Evolutionary conservation across 345 rosid species (phyloP), one percentile per base, ranked within the genome.

Genomic region (Rhizophora apiculata): DNA sequence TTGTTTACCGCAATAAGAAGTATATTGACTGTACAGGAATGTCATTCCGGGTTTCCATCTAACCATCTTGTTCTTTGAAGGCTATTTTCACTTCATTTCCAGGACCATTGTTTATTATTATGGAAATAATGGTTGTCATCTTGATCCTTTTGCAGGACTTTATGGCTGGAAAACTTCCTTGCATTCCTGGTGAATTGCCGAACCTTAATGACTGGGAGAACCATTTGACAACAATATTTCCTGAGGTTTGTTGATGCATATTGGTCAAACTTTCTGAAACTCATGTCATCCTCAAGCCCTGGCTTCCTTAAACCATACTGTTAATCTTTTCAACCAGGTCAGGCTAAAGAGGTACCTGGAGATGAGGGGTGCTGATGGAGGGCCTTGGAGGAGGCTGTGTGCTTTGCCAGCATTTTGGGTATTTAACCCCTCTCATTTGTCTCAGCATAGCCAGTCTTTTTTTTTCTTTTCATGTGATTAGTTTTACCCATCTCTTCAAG

Each of bases 311-410:
- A 76, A 18, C 59, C 60, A 56, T 51, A 52, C 57, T 26, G 32
- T 55, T 58, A 34, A 20, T 75, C 57, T 43, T 73, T 63, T 53
- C 67, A 65, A 76, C 67, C 83, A 89, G 97, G 99, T 95, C 56
- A 86, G 99, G 69, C 80, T 95, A 70, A 95, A 96, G 90, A 85
- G 99, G 65, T 96, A 96, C 82, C 81, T 96, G 85, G 99, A 96
- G 85, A 96, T 96, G 99, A 92, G 98, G 79, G 99, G 99, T 65
- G 97, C 98, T 79, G 99, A 92, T 86, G 97, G 98, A 81, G 98
- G 98, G 77, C 97, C 99, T 52, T 89, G 97, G 98, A 90, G 99
- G 85, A 90, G 96, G 73, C 60, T 92, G 64, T 90, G 98, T 78
- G 99, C 98, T 27, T 78, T 96, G 75, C 97, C 98, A 51, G 99